Evolutionary conservation across 2,329 filamentous ascomycete genomes (phyloP).

Genomic region (Diaporthe ampelina): DNA sequence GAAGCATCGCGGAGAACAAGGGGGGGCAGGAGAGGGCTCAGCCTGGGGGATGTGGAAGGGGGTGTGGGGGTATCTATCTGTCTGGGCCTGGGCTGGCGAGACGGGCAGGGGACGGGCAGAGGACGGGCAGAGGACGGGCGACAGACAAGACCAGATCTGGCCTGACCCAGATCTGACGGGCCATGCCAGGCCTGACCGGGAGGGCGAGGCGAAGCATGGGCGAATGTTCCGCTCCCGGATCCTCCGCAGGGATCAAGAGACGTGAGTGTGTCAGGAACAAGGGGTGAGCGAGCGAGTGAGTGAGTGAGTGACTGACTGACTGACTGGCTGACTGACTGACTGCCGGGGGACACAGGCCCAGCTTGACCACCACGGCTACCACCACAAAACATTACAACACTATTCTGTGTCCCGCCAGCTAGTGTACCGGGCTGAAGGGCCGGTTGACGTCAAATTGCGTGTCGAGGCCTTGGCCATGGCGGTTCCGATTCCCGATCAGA

Average conservation of each 20-base stretch:
- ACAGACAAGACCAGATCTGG: conserved; percentile 23
- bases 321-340: too few relatives aligned
- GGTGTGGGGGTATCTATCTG: conserved; percentile 25
- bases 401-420: neutral
- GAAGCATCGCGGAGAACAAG: conserved; percentile 18
- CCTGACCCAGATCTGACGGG: conserved; percentile 6
- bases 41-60: conserved; percentile 14
- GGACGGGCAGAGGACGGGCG: neutral
- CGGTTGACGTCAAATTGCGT: conserved; percentile 14
- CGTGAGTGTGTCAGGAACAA: conserved; percentile 19
- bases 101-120: too few relatives aligned
- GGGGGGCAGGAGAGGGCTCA: neutral
- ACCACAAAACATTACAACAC: neutral
- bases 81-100: neutral
- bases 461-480: conserved; percentile 1
- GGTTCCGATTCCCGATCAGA: conserved; percentile 15
- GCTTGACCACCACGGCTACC: neutral
- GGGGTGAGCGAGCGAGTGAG: too few relatives aligned
- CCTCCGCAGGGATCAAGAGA: conserved; percentile 23
- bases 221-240: conserved; percentile 30
- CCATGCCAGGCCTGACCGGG: conserved; percentile 1
- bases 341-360: too few relatives aligned
- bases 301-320: neutral
- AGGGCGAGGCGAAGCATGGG: conserved; percentile 19
- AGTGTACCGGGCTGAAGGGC: conserved; percentile 23